These are phyloP conservation scores for Coemansia sp. DNA, from an alignment of 192 early-diverging fungal genomes.

Conservation along the genomic window DNA sequence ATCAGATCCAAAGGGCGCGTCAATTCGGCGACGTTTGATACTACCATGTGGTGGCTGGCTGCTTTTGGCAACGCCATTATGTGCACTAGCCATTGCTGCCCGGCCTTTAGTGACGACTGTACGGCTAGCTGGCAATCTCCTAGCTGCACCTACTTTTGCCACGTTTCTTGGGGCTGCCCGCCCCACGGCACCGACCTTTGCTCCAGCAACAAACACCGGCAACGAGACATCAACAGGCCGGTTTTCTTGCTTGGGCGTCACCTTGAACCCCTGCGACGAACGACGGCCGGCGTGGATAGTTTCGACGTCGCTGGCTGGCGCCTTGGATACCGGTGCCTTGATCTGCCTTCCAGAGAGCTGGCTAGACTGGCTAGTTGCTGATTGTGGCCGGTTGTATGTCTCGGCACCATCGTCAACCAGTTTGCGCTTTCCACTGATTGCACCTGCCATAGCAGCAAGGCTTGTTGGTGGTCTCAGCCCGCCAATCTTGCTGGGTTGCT, in stretches of 20 bases:
- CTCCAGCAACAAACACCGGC: background rate
- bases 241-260: conserved; percentile 25
- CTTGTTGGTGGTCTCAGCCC: conserved; percentile 11
- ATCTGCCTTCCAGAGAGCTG: conserved; percentile 13
- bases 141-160: conserved; percentile 12
- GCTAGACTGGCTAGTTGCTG: background rate
- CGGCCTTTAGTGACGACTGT: conserved; percentile 34
- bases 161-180: conserved; percentile 13
- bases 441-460: background rate
- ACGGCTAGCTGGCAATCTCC: conserved; percentile 32
- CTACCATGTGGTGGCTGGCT: conserved; percentile 17
- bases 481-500: conserved; percentile 34
- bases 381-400: background rate
- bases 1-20: background rate
- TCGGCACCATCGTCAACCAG: conserved; percentile 4
- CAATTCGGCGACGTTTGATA: conserved; percentile 30
- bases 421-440: conserved; percentile 26
- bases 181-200: conserved; percentile 1
- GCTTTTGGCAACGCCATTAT: background rate
- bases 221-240: background rate
- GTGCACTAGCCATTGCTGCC: background rate
- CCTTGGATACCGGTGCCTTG: conserved; percentile 13
- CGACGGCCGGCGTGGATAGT: conserved; percentile 36
- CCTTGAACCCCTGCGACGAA: conserved; percentile 44
- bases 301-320: background rate